Base-by-base conservation (phyloP, 805 yeast genomes). In the Kodamaea kaohsiungensis region DNA sequence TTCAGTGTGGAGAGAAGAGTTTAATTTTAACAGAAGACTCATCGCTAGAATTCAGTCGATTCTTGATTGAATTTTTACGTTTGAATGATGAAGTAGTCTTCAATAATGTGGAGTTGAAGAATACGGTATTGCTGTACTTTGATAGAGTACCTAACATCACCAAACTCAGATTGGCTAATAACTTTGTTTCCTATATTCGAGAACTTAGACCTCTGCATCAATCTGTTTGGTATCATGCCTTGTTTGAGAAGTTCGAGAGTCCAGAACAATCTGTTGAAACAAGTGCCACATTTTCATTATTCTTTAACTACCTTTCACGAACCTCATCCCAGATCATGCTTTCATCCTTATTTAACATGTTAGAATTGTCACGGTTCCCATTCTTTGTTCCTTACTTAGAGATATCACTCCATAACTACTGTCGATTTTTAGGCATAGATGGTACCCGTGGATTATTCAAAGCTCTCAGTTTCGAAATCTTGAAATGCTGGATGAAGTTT, bases 401-500 rank as follows among this genome's bases (percentile, higher is more conserved):
- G 6, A 38, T 47, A 10, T 60, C 77, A 2, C 49, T 80, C 3
- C 27, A 30, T 0, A 49, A 50, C 0, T 65, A 75, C 35, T 64
- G 76, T 6, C 3, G 17, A 1, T 22, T 33, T 3, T 57, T 64
- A 39, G 55, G 57, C 0, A 43, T 66, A 5, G 33, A 49, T 0
- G 43, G 52, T 13, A 42, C 66, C 0, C 56, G 45, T 13, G 49
- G 46, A 1, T 53, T 80, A 3, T 77, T 77, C 56, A 62, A 63
- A 48, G 52, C 58, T 10, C 60, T 70, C 25, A 70, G 65, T 47
- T 58, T 70, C 37, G 73, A 72, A 12, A 61, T 81, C 2, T 63
- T 82, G 47, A 76, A 70, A 52, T 67, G 67, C 17, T 82, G 85
- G 85, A 67, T 69, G 63, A 63, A 65, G n/a, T 69, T 67, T 51